phyloP scores from a whole-genome alignment of 192 early-diverging fungal genomes.

The Rhizophagus sp. region DNA sequence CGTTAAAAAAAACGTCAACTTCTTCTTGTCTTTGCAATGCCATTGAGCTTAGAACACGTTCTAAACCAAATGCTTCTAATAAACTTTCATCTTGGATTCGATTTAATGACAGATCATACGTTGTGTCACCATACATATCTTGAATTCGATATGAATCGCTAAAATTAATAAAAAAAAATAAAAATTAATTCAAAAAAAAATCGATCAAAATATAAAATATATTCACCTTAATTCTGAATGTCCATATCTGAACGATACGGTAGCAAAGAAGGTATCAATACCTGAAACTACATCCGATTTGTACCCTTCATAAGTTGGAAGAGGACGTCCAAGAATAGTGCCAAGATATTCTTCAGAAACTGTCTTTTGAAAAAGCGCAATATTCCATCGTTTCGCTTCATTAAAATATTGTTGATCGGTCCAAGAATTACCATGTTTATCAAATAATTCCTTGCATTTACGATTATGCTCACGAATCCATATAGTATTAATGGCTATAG shows the following conservation, averaged over 20 bases:
- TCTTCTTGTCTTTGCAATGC: constrained; percentile 26
- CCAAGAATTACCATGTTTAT: background rate
- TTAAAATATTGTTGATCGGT: constrained; percentile 16
- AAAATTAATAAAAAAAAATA: background rate
- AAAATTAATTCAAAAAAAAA: background rate
- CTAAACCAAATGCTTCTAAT: constrained; percentile 15
- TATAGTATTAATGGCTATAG: background rate
- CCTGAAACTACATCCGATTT: background rate
- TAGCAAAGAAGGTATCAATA: constrained; percentile 6
- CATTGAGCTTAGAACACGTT: constrained; percentile 2
- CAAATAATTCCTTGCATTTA: background rate
- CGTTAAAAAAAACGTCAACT: constrained; percentile 10
- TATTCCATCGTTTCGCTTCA: constrained; percentile 2
- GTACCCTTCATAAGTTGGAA: background rate
- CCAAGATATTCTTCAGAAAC: constrained; percentile 5
- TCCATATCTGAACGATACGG: constrained; percentile 1
- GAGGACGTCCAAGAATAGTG: background rate
- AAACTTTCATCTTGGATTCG: background rate
- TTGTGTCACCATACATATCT: constrained; percentile 14
- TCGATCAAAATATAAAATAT: background rate
- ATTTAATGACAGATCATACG: background rate
- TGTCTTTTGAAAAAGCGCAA: background rate
- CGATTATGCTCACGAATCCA: constrained; percentile 16
- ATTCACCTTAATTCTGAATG: constrained; percentile 11
- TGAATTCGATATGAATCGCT: constrained; percentile 19